Percentiles rank a stretch among this genome's conserved stretches.
phyloP scores from a whole-genome alignment of 306 rosid species.

The Benincasa hispida region DNA sequence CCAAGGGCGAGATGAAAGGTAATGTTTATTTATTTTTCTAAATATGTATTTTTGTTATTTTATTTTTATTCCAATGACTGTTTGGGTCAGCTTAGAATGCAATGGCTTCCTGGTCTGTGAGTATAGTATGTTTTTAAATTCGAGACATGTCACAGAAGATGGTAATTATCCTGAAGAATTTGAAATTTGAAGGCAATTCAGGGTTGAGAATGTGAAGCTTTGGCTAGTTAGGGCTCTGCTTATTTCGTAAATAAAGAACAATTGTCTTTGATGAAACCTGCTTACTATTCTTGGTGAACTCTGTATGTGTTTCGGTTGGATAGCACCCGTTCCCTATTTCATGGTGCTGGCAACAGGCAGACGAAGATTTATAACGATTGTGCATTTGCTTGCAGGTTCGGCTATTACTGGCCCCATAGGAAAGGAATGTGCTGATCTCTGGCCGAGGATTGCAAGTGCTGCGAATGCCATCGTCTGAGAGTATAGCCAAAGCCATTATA shows the following conservation, averaged over 20 bases:
- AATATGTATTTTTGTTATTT: not conserved
- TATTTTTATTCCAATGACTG: not conserved
- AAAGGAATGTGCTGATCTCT: conserved; percentile 84
- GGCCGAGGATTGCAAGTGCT: conserved; percentile 96
- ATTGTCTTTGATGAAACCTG: not conserved
- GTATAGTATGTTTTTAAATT: not conserved
- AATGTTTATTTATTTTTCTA: not conserved
- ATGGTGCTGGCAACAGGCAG: not conserved
- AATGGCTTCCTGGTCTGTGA: not conserved
- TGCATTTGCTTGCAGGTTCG: conserved; percentile 32
- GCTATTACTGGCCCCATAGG: conserved; percentile 88
- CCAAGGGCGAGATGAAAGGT: conserved; percentile 95
- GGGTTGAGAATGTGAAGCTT: not conserved
- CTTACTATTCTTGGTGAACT: not conserved
- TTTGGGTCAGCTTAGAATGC: conserved; percentile 38
- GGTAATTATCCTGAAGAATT: not conserved
- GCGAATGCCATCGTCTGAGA: conserved; percentile 72
- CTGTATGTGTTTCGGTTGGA: not conserved
- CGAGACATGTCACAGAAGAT: not conserved
- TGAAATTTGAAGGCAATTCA: not conserved
- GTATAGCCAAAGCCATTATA: not conserved
- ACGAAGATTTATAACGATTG: not conserved
- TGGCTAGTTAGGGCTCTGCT: too few relatives aligned
- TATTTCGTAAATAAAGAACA: not conserved
- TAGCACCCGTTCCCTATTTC: not conserved